Conservation (phyloP, 83 land plant species). For the Thuja plicata region DNA sequence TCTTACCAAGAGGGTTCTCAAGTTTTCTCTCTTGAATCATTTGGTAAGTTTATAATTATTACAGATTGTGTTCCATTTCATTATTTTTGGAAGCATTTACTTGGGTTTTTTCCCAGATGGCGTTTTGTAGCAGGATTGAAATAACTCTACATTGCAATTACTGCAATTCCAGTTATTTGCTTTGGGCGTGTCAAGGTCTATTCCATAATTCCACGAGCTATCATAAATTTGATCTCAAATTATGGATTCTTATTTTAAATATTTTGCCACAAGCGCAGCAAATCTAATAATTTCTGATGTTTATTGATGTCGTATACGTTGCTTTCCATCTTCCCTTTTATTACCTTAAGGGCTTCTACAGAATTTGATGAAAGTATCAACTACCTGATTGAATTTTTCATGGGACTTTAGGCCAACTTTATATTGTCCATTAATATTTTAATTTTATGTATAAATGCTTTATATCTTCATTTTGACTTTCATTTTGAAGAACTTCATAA, state of each 20-base stretch:
- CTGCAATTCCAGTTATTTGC: conserved; percentile 11
- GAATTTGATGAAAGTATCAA: neutral
- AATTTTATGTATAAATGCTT: neutral
- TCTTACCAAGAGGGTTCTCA: neutral
- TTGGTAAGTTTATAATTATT: neutral
- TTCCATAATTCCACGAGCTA: neutral
- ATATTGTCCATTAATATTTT: neutral
- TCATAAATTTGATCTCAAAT: conserved; percentile 1
- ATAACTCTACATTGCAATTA: neutral
- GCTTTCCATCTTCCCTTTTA: conserved; percentile 1
- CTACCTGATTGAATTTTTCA: neutral
- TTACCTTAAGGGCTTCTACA: neutral
- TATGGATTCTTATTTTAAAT: neutral
- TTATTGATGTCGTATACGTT: neutral
- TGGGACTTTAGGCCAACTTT: neutral
- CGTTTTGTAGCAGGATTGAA: neutral
- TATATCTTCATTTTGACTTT: neutral
- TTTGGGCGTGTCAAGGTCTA: neutral
- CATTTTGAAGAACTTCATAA: neutral
- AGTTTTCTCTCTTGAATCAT: conserved; percentile 1
- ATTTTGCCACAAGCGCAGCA: neutral
- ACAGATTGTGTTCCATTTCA: neutral
- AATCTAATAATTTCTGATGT: neutral
- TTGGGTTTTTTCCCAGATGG: no score
- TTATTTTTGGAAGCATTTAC: neutral